phyloP scores from a whole-genome alignment of 1,139 yeast species.

The Candida sp. region DNA sequence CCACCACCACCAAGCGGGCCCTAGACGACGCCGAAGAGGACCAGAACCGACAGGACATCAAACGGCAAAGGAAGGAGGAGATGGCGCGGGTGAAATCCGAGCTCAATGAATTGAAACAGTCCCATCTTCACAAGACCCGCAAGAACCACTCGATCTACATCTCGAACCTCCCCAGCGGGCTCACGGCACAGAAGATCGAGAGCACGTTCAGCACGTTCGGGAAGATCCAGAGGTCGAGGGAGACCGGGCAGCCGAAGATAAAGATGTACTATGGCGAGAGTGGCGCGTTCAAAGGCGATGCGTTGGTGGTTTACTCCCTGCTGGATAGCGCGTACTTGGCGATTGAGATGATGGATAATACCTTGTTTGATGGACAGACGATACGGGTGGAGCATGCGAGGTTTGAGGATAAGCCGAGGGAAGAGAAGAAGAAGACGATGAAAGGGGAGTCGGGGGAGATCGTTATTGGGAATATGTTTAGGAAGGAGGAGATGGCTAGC shows the following conservation, averaged over 20 bases:
- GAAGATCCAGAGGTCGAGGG: constrained; percentile 57
- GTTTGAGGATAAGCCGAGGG: constrained; percentile 26
- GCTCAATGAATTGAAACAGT: constrained; percentile 23
- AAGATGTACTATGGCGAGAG: constrained; percentile 50
- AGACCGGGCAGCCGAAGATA: constrained; percentile 49
- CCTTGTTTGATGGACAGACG: constrained; percentile 34
- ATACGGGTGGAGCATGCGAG: constrained; percentile 61
- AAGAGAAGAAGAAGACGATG: constrained; percentile 20
- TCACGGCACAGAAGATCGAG: constrained; percentile 45
- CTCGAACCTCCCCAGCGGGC: constrained; percentile 52
- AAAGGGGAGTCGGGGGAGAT: constrained; percentile 20
- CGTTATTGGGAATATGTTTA: constrained; percentile 45
- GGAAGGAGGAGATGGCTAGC: constrained; percentile 44
- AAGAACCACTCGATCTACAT: constrained; percentile 42
- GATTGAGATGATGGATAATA: constrained; percentile 63
- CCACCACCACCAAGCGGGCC: constrained; percentile 19
- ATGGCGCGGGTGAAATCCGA: constrained; percentile 31
- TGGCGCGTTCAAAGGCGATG: constrained; percentile 63
- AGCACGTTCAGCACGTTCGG: constrained; percentile 61
- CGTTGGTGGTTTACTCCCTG: constrained; percentile 59
- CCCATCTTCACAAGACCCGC: constrained; percentile 1
- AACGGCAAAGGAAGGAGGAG: constrained; percentile 31
- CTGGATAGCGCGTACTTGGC: constrained; percentile 69
- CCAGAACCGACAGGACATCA: constrained; percentile 31
- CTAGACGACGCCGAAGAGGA: constrained; percentile 21